Conservation (phyloP, 78 protist genomes). For the Dictyostelium intermedium region DNA sequence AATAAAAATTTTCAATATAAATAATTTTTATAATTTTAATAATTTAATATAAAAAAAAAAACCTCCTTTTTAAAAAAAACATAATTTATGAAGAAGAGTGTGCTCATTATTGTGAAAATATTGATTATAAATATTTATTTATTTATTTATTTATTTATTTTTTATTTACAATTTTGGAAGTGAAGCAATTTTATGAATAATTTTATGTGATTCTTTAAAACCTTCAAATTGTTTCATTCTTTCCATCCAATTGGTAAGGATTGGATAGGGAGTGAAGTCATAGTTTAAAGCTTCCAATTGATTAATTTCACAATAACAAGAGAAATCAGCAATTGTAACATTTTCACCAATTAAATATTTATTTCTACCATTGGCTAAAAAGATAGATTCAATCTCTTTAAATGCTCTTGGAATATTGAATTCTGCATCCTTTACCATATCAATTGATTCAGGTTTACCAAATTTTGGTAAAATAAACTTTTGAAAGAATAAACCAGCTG, state of each 20-base stretch:
- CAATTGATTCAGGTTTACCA: not conserved
- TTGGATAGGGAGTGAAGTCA: not conserved
- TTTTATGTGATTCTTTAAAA: not conserved
- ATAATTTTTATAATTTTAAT: not conserved
- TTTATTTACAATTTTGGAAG: not conserved
- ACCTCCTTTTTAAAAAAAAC: not conserved
- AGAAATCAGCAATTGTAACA: constrained; percentile 27
- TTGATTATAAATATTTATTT: not conserved
- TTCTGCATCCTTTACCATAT: not conserved
- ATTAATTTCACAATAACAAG: constrained; percentile 28
- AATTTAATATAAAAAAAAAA: not conserved
- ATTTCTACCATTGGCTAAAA: not conserved
- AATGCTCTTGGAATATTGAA: not conserved
- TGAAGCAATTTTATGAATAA: not conserved
- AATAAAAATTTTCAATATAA: not conserved
- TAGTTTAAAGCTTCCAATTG: not conserved
- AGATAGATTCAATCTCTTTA: constrained; percentile 10
- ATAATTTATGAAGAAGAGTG: not conserved
- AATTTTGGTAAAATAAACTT: constrained; percentile 3
- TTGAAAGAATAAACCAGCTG: not conserved
- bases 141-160: not conserved
- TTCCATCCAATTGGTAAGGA: not conserved
- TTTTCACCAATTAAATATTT: not conserved
- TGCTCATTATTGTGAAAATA: not conserved
- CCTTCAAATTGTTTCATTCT: constrained; percentile 16